Base-by-base conservation (phyloP, 2,329 filamentous ascomycete species). In the Paraconiothyrium sp. region DNA sequence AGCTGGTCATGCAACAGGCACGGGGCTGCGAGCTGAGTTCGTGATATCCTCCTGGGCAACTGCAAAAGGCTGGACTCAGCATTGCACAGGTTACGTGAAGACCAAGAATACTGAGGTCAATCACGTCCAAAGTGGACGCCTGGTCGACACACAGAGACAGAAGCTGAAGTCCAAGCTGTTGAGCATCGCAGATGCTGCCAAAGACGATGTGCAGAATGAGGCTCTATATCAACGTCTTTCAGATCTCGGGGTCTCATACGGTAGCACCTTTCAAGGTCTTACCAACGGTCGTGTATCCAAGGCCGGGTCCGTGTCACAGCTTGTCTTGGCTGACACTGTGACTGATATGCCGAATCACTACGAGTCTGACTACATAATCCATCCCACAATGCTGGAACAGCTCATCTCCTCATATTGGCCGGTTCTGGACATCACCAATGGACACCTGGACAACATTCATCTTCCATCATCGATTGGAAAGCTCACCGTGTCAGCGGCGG, bases 41-140 rank as follows among this genome's bases (percentile, higher is more conserved):
- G 75, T 80, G 1, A 84, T 89, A 30, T 85, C 81, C 49, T 87
- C 86, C 0, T 87, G 82, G 81, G 81, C 81, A 0, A 78, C 80
- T 14, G 79, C 74, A 13, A 79, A 84, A 44, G 83, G 84, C 11
- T 89, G 87, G 87, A 82, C 83, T 0, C 84, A 89, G 67, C 84
- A 89, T 67, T 88, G 86, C 70, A 67, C 62, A 20, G 73, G 73
- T 16, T 37, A 48, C 9, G 78, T 88, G 10, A 74, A 79, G 6
- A 79, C 84, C 3, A 73, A 75, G 49, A 64, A 72, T 9, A 66
- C 67, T 8, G 76, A 81, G 13, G 62, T 70, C 1, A 82, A 84
- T 61, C 78, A 80, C 6, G 78, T 85, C 1, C 79, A 83, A 52
- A 76, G 78, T 2, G 30, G 44, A 6, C 65, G 63, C 20, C 46